Evolutionary conservation across 306 rosid species (phyloP), one percentile per base, ranked within the genome.

Genomic region (Neltuma alba): DNA sequence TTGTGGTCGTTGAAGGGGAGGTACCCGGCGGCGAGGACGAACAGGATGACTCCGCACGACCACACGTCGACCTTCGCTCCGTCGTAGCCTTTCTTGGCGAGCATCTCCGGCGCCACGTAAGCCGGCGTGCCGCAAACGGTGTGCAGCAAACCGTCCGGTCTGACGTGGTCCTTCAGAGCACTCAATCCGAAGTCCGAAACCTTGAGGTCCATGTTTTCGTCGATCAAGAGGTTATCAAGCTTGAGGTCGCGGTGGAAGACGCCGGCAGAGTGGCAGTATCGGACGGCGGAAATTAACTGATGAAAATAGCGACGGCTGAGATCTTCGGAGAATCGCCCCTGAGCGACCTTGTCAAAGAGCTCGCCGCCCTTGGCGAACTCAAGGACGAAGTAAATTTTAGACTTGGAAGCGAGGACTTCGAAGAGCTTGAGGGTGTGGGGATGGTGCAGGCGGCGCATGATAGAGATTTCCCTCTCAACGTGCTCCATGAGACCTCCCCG

Each of bases 41-140:
- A 93, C 31, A 93, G 77, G 6, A 89, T 79, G 61, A 93, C 75
- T 5, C 96, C 97, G 80, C 96, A 91, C 0, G 94, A 89, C 96
- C 96, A 93, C 0, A 89, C 68, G 18, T 93, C 98, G 20, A 83
- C 87, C 66, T 80, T 89, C 1, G 89, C 90, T 1, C 96, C 98
- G 14, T 88, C 85, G 77, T 91, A 93, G 5, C 96, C 94, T 57
- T 86, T 89, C 76, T 76, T 91, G 1, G 85, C 77, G 4, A 93
- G 87, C 41, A 93, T 74, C 82, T 93, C 97, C 0, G 97, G 97
- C 3, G 97, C 97, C 82, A 91, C 90, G 80, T 93, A 93, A 3
- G 96, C 91, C 0, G 97, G 97, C 0, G 97, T 93, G 7, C 97
- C 97, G 25, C 97, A 93, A 0, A 87, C 76, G 0, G 97, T 93